These are phyloP conservation scores for Pythium biforme DNA, from an alignment of 352 stramenopile genomes.

Conservation along the genomic window DNA sequence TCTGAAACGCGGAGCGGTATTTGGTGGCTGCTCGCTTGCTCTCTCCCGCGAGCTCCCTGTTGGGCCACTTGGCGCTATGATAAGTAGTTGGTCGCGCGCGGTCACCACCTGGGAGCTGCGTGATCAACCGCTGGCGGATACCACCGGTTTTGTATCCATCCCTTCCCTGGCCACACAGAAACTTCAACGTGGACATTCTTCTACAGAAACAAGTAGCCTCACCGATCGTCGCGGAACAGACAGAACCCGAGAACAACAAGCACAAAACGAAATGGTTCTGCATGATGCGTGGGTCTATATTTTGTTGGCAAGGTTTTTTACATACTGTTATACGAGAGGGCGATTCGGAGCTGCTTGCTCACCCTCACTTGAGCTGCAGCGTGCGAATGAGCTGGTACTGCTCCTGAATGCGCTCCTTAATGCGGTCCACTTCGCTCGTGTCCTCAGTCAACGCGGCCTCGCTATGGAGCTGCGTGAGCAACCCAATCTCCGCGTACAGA, in stretches of 20 bases:
- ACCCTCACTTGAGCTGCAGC: constrained; percentile 24
- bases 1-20: no score
- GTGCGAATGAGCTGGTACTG: constrained; percentile 27
- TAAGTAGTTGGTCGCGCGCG: no score
- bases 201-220: neutral
- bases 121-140: no score
- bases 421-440: constrained; percentile 15
- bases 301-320: neutral
- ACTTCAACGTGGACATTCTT: neutral
- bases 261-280: no score
- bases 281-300: no score
- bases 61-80: no score
- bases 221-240: neutral
- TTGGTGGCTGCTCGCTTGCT: no score
- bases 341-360: neutral
- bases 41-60: no score
- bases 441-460: constrained; percentile 15
- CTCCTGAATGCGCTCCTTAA: constrained; percentile 24
- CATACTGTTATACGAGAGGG: neutral
- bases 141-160: neutral
- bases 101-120: no score
- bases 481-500: constrained; percentile 24
- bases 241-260: neutral
- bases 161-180: neutral
- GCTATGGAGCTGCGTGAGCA: constrained; percentile 18